Base-by-base conservation (phyloP, 352 stramenopile species). In the Elongisporangium anandrum region DNA sequence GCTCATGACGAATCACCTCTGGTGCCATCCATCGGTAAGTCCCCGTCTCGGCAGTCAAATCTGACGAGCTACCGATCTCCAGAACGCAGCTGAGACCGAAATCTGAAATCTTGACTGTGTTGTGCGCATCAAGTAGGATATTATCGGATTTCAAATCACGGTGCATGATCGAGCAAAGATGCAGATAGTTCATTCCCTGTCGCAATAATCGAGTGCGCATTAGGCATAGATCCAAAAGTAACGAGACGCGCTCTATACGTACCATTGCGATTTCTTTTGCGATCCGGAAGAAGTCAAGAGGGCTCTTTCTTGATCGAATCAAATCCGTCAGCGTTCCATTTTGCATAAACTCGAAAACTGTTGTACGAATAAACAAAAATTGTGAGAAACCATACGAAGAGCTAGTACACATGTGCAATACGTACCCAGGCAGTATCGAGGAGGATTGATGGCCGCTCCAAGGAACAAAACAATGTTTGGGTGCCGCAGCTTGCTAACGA, bases 111-210 rank as follows among this genome's bases (percentile, higher is more conserved):
- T 96, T 95, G 52, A 88, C 83, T 4, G 81, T 92, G 39, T 79
- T 79, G 52, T 94, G 83, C 3, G 73, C 77, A 67, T 95, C 85
- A 19, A 96, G 76, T 16, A 96, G 67, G 38, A 98, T 81, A 71
- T 98, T 98, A 21, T 96, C 92, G n/a, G 95, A 97, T 74, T 98
- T 98, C 38, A 98, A 74, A 75, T 98, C 95, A 54, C 95, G 88
- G 69, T 98, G 95, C 72, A 98, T 90, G 50, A 98, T 94, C 16
- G 92, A 97, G 61, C 88, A 90, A 58, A 97, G 70, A 61, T 98
- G 94, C 59, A 97, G 85, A 68, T 98, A 98, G 56, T 96, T 95
- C 90, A 98, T 96, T 52, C 91, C 90, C 81, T 83, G 73, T 41
- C 1, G 13, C 2, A 41, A 41, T 15, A 41, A 8, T 4, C 29